Evolutionary conservation across 2,329 filamentous ascomycete genomes (phyloP).

Genomic region (Colletotrichum eleusines): DNA sequence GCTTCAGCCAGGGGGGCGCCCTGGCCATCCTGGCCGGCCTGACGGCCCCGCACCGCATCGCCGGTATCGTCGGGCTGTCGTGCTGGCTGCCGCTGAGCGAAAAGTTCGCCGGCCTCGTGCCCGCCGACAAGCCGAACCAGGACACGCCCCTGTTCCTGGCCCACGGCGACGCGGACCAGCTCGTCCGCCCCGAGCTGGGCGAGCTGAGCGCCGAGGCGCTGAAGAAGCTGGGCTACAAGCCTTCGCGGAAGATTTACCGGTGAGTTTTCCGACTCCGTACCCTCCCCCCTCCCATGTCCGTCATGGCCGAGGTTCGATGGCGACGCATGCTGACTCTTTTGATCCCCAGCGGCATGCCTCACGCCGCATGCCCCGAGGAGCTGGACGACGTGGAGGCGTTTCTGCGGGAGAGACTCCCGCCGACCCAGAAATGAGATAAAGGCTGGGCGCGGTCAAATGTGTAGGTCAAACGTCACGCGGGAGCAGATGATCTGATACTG

Average conservation of each 20-base stretch:
- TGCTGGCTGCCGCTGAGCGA: constrained; percentile 79
- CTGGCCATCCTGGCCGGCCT: constrained; percentile 86
- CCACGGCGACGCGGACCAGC: constrained; percentile 82
- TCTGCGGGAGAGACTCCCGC: constrained; percentile 60
- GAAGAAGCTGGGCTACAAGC: constrained; percentile 76
- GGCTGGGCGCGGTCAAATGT: background rate
- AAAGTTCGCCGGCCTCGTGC: constrained; percentile 59
- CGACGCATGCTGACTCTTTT: constrained; percentile 9
- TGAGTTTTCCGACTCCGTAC: constrained; percentile 49
- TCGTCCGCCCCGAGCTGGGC: constrained; percentile 79
- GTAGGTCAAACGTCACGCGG: too few species aligned
- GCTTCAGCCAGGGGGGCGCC: constrained; percentile 89
- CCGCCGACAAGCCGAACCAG: constrained; percentile 66
- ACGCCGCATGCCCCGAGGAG: constrained; percentile 82
- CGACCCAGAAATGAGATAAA: constrained; percentile 46
- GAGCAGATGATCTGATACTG: background rate
- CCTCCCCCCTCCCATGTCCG: background rate
- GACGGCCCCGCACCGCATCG: constrained; percentile 79
- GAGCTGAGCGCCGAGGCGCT: constrained; percentile 74
- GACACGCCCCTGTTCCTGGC: constrained; percentile 89
- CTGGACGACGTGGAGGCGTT: constrained; percentile 82
- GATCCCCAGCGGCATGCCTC: constrained; percentile 71
- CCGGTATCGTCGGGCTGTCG: constrained; percentile 88
- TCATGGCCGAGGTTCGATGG: background rate
- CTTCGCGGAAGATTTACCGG: constrained; percentile 82